A percentile compares a stretch with the other conserved stretches of the same genome.
These are phyloP conservation scores for Tritrichomonas musculus DNA, from an alignment of 208 protist genomes.

Conservation along the genomic window DNA sequence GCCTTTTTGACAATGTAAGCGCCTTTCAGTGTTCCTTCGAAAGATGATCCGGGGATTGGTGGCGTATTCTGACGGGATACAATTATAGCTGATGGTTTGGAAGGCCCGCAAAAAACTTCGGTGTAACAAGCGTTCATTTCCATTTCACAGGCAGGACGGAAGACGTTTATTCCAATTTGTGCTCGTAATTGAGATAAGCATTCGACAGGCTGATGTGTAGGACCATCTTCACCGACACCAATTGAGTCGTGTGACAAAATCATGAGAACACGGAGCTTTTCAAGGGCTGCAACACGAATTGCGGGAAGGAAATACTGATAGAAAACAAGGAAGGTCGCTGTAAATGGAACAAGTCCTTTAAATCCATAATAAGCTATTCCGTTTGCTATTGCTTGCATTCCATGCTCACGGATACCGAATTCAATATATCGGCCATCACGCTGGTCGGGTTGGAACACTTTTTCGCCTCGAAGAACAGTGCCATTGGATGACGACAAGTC, in stretches of 20 bases:
- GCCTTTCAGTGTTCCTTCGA: slow-evolving; percentile 58
- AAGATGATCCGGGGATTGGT: slow-evolving; percentile 56
- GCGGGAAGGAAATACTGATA: slow-evolving; percentile 62
- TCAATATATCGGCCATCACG: slow-evolving; percentile 60
- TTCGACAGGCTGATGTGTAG: slow-evolving; percentile 86
- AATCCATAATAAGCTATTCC: slow-evolving; percentile 65
- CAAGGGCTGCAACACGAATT: slow-evolving; percentile 84
- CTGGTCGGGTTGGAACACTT: slow-evolving; percentile 40
- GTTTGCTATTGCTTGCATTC: slow-evolving; percentile 93
- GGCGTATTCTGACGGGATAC: slow-evolving; percentile 86
- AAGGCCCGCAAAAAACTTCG: slow-evolving; percentile 1
- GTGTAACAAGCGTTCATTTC: slow-evolving; percentile 61
- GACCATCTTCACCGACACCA: slow-evolving; percentile 97
- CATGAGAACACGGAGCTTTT: slow-evolving; percentile 75
- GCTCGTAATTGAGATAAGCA: slow-evolving; percentile 57
- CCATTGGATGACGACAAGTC: slow-evolving; percentile 91
- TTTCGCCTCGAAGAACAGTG: slow-evolving; percentile 74
- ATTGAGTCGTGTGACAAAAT: slow-evolving; percentile 99
- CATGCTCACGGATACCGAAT: slow-evolving; percentile 97
- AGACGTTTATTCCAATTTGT: slow-evolving; percentile 81
- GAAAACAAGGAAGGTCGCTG: slow-evolving; percentile 97
- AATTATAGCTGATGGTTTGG: slow-evolving; percentile 70
- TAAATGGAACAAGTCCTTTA: slow-evolving; percentile 77
- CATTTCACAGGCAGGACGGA: slow-evolving; percentile 87
- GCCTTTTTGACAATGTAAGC: slow-evolving; percentile 52